phyloP scores from a whole-genome alignment of 495 filamentous ascomycete species.

The Neurospora sp. region DNA sequence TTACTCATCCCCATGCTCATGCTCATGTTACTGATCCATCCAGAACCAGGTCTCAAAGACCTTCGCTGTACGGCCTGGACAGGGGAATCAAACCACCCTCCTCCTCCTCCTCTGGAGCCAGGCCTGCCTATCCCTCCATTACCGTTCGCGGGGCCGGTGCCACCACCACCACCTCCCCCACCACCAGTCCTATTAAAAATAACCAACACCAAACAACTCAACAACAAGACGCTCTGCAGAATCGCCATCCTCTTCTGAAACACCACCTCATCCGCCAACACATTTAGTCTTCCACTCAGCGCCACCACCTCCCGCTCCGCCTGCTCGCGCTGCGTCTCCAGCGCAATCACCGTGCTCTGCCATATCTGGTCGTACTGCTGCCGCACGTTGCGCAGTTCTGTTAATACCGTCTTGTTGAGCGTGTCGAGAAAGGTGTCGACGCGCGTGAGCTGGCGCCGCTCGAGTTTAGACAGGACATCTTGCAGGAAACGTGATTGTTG shows the following conservation, averaged over 20 bases:
- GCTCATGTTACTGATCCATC: not conserved
- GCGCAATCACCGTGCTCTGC: conserved; percentile 86
- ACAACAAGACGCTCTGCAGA: conserved; percentile 73
- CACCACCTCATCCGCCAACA: conserved; percentile 87
- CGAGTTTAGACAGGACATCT: conserved; percentile 82
- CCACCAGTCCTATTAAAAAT: conserved; percentile 53
- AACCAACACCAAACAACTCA: conserved; percentile 78
- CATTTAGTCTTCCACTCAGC: conserved; percentile 66
- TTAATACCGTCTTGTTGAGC: conserved; percentile 78
- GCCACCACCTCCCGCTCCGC: conserved; percentile 71
- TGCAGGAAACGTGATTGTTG: conserved; percentile 87
- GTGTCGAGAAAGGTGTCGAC: conserved; percentile 71
- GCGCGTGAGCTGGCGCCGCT: conserved; percentile 77
- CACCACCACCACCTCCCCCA: conserved; percentile 8
- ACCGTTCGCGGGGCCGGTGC: no score
- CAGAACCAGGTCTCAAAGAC: not conserved
- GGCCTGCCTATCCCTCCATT: not conserved
- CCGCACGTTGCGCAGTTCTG: conserved; percentile 68
- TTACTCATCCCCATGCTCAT: not conserved
- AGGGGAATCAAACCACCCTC: not conserved
- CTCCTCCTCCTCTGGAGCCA: not conserved
- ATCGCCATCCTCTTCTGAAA: conserved; percentile 94
- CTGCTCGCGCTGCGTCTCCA: conserved; percentile 76
- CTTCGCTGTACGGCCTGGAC: not conserved
- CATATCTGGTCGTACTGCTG: conserved; percentile 92